These are phyloP conservation scores for Eutrema salsugineum DNA, from an alignment of 441 rosid genomes.

Conservation along the genomic window DNA sequence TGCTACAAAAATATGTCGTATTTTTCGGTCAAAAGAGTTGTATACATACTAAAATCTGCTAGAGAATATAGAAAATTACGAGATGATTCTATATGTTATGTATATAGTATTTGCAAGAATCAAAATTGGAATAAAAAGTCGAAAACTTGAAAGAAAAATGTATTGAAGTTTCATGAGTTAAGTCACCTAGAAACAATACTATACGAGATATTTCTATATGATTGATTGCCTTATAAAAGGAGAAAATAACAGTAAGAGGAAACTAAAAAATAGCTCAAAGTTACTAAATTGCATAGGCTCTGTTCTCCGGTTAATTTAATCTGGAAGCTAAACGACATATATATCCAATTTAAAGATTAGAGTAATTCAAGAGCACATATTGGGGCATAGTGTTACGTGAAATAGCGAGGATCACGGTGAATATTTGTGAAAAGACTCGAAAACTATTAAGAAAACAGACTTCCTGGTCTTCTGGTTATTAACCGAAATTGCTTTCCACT, in stretches of 20 bases:
- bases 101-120: too few species aligned
- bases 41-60: too few species aligned
- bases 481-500: conserved; percentile 14
- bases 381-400: conserved; percentile 27
- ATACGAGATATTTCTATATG: not conserved
- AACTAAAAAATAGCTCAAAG: not conserved
- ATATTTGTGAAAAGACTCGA: conserved; percentile 21
- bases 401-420: conserved; percentile 26
- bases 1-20: not conserved
- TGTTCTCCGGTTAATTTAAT: not conserved
- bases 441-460: conserved; percentile 17
- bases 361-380: conserved; percentile 4
- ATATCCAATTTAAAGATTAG: not conserved
- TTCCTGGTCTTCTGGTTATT: conserved; percentile 27
- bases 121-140: too few species aligned
- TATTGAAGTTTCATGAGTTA: too few species aligned
- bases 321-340: not conserved
- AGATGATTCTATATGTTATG: not conserved
- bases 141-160: too few species aligned
- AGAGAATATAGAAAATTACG: not conserved
- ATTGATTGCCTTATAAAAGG: not conserved
- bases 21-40: not conserved
- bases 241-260: not conserved
- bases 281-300: not conserved
- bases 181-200: too few species aligned